Conservation (phyloP, 805 yeast genomes). For the Candida cerambycidarum region DNA sequence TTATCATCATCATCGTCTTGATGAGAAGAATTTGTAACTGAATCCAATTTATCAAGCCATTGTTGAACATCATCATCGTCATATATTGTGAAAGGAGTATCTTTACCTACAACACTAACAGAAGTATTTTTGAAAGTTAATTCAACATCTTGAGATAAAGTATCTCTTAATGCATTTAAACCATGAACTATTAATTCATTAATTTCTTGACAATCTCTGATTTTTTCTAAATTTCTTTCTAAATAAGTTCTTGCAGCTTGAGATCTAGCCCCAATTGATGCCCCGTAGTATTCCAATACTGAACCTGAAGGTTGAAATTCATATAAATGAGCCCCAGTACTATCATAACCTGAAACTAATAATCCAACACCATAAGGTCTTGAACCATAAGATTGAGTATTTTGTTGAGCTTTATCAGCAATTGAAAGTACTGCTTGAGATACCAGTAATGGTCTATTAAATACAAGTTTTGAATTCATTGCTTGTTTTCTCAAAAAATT, state of each 20-base stretch:
- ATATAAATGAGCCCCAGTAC: constrained; percentile 87
- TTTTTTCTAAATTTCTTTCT: constrained; percentile 78
- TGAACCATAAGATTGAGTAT: constrained; percentile 93
- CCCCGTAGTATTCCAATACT: constrained; percentile 84
- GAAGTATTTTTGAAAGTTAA: constrained; percentile 81
- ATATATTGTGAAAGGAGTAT: constrained; percentile 66
- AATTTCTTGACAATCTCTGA: constrained; percentile 54
- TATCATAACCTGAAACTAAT: constrained; percentile 86
- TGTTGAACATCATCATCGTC: constrained; percentile 86
- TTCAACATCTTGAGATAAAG: constrained; percentile 92
- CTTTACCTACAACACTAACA: constrained; percentile 89
- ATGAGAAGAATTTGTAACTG: constrained; percentile 57
- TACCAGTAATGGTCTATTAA: constrained; percentile 80
- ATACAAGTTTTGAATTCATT: constrained; percentile 80
- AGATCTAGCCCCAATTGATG: constrained; percentile 97
- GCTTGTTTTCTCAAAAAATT: constrained; percentile 90
- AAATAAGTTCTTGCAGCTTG: constrained; percentile 97
- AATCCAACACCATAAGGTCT: constrained; percentile 99
- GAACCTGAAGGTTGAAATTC: constrained; percentile 98
- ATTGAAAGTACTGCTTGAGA: constrained; percentile 79
- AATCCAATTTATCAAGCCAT: constrained; percentile 76
- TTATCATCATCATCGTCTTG: constrained; percentile 36
- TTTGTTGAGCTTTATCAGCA: constrained; percentile 96
- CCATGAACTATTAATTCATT: constrained; percentile 85
- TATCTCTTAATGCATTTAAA: constrained; percentile 87